Evolutionary conservation across 495 filamentous ascomycete species (phyloP).

Genomic region (Trichoderma erinaceum): DNA sequence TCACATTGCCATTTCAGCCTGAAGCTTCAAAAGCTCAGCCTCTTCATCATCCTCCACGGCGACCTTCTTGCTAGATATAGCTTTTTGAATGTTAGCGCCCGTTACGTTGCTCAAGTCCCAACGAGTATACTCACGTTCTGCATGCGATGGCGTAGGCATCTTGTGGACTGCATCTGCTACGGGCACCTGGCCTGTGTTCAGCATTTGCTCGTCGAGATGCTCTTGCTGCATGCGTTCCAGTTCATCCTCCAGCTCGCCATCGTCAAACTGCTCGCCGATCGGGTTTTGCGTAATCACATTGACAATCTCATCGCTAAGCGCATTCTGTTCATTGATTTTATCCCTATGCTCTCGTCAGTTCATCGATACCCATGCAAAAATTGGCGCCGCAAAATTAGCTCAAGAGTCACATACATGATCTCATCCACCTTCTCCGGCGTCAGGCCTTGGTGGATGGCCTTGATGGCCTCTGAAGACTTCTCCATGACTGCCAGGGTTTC

Average conservation of each 20-base stretch:
- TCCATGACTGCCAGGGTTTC: conserved; percentile 95
- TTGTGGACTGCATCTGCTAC: conserved; percentile 63
- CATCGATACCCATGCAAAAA: neutral
- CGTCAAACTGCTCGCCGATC: conserved; percentile 70
- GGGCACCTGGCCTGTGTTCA: conserved; percentile 69
- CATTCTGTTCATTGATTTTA: conserved; percentile 84
- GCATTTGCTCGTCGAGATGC: conserved; percentile 87
- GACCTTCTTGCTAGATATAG: conserved; percentile 41
- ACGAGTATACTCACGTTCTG: conserved; percentile 59
- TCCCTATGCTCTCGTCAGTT: conserved; percentile 56
- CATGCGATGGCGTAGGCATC: conserved; percentile 64
- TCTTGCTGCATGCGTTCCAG: conserved; percentile 76
- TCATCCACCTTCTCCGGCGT: conserved; percentile 89
- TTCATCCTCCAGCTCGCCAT: conserved; percentile 75
- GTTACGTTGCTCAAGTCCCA: neutral
- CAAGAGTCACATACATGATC: conserved; percentile 67
- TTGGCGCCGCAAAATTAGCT: neutral
- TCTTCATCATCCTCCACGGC: conserved; percentile 81
- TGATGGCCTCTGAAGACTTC: conserved; percentile 81
- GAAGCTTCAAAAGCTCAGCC: conserved; percentile 85
- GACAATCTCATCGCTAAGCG: conserved; percentile 86
- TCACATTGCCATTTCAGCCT: conserved; percentile 97
- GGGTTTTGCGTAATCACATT: conserved; percentile 68
- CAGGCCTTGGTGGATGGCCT: conserved; percentile 81
- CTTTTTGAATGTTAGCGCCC: conserved; percentile 23